These are phyloP conservation scores for Fusarium lyarnte DNA, from an alignment of 2,329 filamentous ascomycete species.

Conservation along the genomic window DNA sequence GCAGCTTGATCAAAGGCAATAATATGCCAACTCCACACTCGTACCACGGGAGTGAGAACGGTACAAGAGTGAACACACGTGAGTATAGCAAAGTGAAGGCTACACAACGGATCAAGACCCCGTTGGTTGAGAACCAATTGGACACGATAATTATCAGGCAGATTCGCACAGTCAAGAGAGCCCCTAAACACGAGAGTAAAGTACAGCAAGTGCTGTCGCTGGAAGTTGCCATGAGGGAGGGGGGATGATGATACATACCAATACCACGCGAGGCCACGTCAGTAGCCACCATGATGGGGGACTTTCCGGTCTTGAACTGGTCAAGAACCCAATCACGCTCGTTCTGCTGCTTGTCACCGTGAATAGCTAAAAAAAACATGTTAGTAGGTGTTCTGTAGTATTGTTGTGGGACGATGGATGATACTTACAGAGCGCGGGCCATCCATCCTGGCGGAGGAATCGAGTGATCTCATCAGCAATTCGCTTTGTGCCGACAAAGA, in stretches of 20 bases:
- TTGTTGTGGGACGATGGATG: slow-evolving; percentile 45
- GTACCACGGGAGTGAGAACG: slow-evolving; percentile 69
- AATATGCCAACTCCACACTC: slow-evolving; percentile 80
- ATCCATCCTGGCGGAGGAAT: slow-evolving; percentile 96
- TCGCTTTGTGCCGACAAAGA: slow-evolving; percentile 94
- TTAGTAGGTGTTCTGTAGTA: slow-evolving; percentile 48
- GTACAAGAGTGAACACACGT: slow-evolving; percentile 78
- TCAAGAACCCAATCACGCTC: slow-evolving; percentile 99
- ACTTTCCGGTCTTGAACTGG: slow-evolving; percentile 99
- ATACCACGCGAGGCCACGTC: slow-evolving; percentile 99
- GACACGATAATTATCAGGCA: slow-evolving; percentile 86
- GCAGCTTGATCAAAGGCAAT: slow-evolving; percentile 80
- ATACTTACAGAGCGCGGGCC: slow-evolving; percentile 90
- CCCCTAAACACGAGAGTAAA: slow-evolving; percentile 93
- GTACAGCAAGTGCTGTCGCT: slow-evolving; percentile 72
- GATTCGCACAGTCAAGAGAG: slow-evolving; percentile 88
- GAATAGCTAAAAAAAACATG: slow-evolving; percentile 73
- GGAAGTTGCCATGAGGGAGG: slow-evolving; percentile 63
- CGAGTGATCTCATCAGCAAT: slow-evolving; percentile 97
- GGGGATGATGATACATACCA: slow-evolving; percentile 83
- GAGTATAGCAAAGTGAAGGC: slow-evolving; percentile 70
- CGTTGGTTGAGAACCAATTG: slow-evolving; percentile 82
- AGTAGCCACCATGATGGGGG: slow-evolving; percentile 99
- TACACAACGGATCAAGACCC: slow-evolving; percentile 78
- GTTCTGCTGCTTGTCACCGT: slow-evolving; percentile 99